Evolutionary conservation across 495 filamentous ascomycete species (phyloP), one percentile per base, ranked within the genome.

Genomic region (Penicillium psychrofluorescens): DNA sequence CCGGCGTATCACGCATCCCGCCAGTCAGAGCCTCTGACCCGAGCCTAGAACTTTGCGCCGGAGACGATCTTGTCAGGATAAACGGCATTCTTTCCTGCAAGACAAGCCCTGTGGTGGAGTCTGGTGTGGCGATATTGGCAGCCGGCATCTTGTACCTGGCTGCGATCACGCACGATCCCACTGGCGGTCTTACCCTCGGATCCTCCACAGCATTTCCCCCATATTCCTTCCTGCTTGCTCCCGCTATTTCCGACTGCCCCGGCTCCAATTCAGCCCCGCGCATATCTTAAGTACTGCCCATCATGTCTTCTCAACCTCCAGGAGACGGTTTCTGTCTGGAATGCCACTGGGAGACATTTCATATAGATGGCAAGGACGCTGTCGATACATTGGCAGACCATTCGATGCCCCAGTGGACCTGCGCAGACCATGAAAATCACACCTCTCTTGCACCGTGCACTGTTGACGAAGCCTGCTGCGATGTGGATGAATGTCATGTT

Each of bases 291-390:
- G 46, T 48, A 44, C 41, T 35, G 44, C 47, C 16, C 60, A 63
- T 40, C 41, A 72, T 72, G 68, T 49, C 60, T 28, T 53, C 65
- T 42, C 65, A 67, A 47, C 45, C 58, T 14, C 55, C 56, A 44
- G 37, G 46, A 38, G 61, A 61, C 35, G 59, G 66, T 43, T 68
- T 63, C 43, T 73, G 69, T 45, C 62, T 73, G 9, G 69, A 70
- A 48, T 71, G 66, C 48, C 62, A 61, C 30, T 71, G 70, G 67
- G 64, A 71, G 32, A 51, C 54, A 7, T 66, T 71, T 31, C 61
- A 66, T 44, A 55, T 69, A 11, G 66, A 68, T 43, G 59, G 54
- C 4, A 64, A 60, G 46, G 43, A 54, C 10, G 41, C 56, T 16
- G 53, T 50, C n/a, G 45, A 56, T 29, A 30, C 46, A 7, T 43